Evolutionary conservation across 257 asterid genomes (phyloP), one percentile per base, ranked within the genome.

Genomic region (Nicotiana benthamiana): DNA sequence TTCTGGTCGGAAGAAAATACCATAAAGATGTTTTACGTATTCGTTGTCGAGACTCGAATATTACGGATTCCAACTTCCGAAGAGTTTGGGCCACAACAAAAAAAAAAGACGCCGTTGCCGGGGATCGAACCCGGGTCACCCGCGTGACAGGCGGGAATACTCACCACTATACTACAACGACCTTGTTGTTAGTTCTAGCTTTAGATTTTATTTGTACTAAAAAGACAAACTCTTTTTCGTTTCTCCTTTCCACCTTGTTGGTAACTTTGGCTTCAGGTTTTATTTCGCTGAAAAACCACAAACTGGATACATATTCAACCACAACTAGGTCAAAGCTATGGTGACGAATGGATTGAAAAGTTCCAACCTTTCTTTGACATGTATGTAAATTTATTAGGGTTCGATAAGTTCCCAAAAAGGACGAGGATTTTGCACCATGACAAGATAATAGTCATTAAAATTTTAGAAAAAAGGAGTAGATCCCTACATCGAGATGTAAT

Each of bases 41-140:
- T 40, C 46, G 11, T 8, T 40, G 11, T 40, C 4, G n/a, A n/a
- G n/a, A n/a, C n/a, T n/a, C n/a, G 32, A 28, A 28, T 28, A 28
- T 27, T 27, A 27, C 9, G 43, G 24, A 54, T 6, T 15, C 57
- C 18, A 17, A 52, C 18, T 13, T 15, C 18, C 0, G 57, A 18
- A 54, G 18, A 18, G 2, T 48, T 46, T 48, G 16, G 53, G 5
- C 54, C 17, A 56, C 22, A 9, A 28, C 0, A 28, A 28, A 8
- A 59, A 20, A 2, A 8, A 20, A 0, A 0, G 3, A 0, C 92
- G 96, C 97, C 96, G 93, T 86, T 91, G 97, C 97, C 97, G 97
- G 97, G 96, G 98, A 93, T 93, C 97, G 97, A 94, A 90, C 97
- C 97, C 95, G 96, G 94, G 98, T 93, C 97, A 83, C 95, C 95